A percentile compares a stretch with the other conserved stretches of the same genome.
phyloP scores from a whole-genome alignment of 306 rosid genomes.

The Trifolium subterraneum region DNA sequence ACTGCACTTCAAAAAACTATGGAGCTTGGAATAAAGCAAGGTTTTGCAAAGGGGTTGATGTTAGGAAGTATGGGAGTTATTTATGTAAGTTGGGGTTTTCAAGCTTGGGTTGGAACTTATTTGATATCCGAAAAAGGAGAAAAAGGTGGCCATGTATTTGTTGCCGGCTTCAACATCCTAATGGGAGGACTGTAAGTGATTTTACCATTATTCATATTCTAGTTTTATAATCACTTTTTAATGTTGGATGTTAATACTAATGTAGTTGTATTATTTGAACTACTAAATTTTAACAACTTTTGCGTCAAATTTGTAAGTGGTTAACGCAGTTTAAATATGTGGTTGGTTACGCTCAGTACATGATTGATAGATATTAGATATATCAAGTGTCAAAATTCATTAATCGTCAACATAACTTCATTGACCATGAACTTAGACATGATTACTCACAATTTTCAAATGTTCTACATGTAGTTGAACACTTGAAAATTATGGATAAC shows the following conservation, averaged over 20 bases:
- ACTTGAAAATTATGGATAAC: too few species aligned
- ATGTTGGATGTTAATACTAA: constrained; percentile 17
- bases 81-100: constrained; percentile 89
- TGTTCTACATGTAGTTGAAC: too few species aligned
- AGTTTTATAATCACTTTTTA: constrained; percentile 13
- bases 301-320: too few species aligned
- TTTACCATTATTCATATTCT: constrained; percentile 22
- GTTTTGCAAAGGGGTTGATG: constrained; percentile 83
- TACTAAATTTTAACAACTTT: too few species aligned
- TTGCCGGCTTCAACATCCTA: constrained; percentile 84
- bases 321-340: too few species aligned
- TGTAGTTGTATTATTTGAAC: too few species aligned
- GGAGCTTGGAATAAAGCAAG: constrained; percentile 75
- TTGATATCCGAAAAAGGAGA: constrained; percentile 72
- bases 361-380: too few species aligned
- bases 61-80: constrained; percentile 91
- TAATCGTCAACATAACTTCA: too few species aligned
- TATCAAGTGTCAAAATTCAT: too few species aligned
- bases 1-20: constrained; percentile 65
- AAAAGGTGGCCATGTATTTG: constrained; percentile 79
- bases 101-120: constrained; percentile 90
- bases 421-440: too few species aligned
- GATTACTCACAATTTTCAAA: too few species aligned
- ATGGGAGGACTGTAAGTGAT: constrained; percentile 95
- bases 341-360: too few species aligned